A percentile compares a stretch with the other conserved stretches of the same genome.
These are phyloP conservation scores for Chlamydomonas sp. DNA, from an alignment of 139 green algal genomes.

Conservation along the genomic window DNA sequence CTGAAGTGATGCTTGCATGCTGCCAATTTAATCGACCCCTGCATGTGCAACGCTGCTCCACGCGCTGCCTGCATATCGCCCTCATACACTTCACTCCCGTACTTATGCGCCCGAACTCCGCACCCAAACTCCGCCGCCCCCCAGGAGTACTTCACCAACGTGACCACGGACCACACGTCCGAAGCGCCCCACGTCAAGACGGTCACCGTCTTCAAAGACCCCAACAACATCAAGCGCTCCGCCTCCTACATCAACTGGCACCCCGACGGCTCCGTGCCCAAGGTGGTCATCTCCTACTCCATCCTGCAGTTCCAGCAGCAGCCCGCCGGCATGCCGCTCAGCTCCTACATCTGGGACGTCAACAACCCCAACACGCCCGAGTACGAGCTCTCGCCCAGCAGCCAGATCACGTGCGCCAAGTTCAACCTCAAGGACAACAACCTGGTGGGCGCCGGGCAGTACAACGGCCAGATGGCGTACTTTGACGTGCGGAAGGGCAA, in stretches of 20 bases:
- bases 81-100: too few relatives aligned
- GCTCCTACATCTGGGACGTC: conserved; percentile 92
- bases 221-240: conserved; percentile 64
- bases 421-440: conserved; percentile 90
- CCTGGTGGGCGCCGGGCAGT: conserved; percentile 84
- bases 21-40: too few relatives aligned
- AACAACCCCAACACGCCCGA: conserved; percentile 89
- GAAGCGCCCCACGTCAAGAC: conserved; percentile 80
- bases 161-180: conserved; percentile 63
- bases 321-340: conserved; percentile 73
- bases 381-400: conserved; percentile 73
- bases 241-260: conserved; percentile 84
- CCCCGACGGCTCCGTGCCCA: conserved; percentile 78
- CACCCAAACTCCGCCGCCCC: too few relatives aligned
- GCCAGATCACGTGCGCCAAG: conserved; percentile 82
- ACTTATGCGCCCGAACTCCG: too few relatives aligned
- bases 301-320: conserved; percentile 90
- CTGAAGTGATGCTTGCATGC: too few relatives aligned
- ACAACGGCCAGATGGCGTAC: conserved; percentile 91
- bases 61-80: too few relatives aligned
- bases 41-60: too few relatives aligned
- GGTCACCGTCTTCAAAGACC: conserved; percentile 89
- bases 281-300: conserved; percentile 80
- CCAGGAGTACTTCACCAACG: conserved; percentile 84
- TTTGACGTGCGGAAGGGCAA: conserved; percentile 90